Conservation (phyloP, 495 filamentous ascomycete species). For the Trichoderma reesei region DNA sequence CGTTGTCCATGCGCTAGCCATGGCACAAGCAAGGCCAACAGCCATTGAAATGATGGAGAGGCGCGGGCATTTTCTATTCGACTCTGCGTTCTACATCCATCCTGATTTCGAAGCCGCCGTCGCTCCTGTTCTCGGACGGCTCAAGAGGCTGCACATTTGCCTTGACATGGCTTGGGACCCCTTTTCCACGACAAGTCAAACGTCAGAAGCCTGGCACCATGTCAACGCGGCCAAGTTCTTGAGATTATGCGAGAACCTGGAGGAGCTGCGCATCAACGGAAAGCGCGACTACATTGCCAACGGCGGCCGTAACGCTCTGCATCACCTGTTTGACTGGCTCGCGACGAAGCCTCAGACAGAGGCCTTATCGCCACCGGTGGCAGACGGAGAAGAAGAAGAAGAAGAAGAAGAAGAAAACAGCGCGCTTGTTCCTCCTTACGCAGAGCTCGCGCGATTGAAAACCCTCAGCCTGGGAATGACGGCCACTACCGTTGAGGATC, state of each 20-base stretch:
- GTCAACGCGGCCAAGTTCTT: background rate
- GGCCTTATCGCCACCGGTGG: background rate
- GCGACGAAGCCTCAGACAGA: background rate
- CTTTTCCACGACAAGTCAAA: conserved; percentile 12
- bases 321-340: background rate
- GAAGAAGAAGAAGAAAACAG: background rate
- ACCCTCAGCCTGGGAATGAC: conserved; percentile 31
- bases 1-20: conserved; percentile 5
- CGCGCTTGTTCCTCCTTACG: background rate
- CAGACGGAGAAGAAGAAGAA: no score
- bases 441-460: conserved; percentile 21
- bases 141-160: background rate
- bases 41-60: conserved; percentile 8
- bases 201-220: background rate
- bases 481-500: background rate
- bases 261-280: conserved; percentile 9
- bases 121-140: background rate
- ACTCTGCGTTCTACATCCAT: conserved; percentile 9
- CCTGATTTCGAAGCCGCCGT: background rate
- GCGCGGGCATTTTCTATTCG: conserved; percentile 10
- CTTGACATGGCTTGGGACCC: background rate
- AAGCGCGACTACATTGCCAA: background rate
- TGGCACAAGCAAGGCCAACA: background rate
- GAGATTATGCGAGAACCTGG: background rate
- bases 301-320: background rate